Percentiles rank a stretch among this genome's conserved stretches.
Evolutionary conservation across 805 yeast genomes (phyloP).

Genomic region (Candida tallmaniae): DNA sequence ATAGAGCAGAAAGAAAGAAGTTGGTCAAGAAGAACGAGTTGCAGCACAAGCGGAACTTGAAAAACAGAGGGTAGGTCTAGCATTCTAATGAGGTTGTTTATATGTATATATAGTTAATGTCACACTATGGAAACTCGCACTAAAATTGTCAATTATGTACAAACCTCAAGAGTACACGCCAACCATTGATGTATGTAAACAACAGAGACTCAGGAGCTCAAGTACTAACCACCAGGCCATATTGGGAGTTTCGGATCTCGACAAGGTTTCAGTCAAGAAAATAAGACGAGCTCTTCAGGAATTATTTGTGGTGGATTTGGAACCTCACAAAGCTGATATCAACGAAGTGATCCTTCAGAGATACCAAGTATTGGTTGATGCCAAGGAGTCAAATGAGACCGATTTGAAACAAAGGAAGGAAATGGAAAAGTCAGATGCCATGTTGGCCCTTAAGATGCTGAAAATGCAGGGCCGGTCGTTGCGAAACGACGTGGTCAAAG

Average conservation of each 20-base stretch:
- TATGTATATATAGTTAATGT: background rate
- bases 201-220: background rate
- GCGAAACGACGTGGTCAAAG: background rate
- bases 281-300: constrained; percentile 71
- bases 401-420: constrained; percentile 22
- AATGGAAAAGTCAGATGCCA: constrained; percentile 46
- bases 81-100: too few relatives aligned
- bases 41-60: constrained; percentile 80
- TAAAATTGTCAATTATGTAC: too few relatives aligned
- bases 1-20: constrained; percentile 78
- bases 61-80: constrained; percentile 18
- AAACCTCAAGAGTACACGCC: constrained; percentile 43
- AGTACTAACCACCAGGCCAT: constrained; percentile 51
- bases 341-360: constrained; percentile 59
- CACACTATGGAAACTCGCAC: too few relatives aligned
- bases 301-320: constrained; percentile 54
- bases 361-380: constrained; percentile 44
- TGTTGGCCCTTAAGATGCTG: constrained; percentile 49
- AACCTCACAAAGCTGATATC: constrained; percentile 44
- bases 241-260: constrained; percentile 63
- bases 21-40: constrained; percentile 78
- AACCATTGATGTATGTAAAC: constrained; percentile 55
- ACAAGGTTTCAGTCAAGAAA: constrained; percentile 64
- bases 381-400: constrained; percentile 26
- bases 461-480: constrained; percentile 11